phyloP scores from a whole-genome alignment of 2,329 filamentous ascomycete species.

The Hortaea sp. region DNA sequence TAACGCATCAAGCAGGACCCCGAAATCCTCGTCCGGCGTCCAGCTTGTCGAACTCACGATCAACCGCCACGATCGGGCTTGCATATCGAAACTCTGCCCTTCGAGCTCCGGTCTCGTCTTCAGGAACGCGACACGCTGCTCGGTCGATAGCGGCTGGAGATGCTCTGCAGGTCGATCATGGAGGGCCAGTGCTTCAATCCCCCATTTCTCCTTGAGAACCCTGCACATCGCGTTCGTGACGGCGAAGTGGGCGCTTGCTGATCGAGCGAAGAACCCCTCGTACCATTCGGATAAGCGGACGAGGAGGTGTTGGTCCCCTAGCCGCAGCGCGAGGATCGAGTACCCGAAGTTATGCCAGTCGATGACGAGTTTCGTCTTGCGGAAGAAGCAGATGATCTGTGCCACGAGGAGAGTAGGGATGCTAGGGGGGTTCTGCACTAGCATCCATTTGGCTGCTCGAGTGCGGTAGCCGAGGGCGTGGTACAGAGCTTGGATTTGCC shows the following conservation, averaged over 20 bases:
- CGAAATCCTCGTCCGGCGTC: constrained; percentile 95
- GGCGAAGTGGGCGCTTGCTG: constrained; percentile 66
- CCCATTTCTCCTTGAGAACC: constrained; percentile 59
- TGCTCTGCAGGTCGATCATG: constrained; percentile 79
- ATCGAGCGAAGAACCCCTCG: constrained; percentile 60
- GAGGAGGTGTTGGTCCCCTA: constrained; percentile 58
- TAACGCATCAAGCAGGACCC: constrained; percentile 72
- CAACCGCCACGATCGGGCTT: constrained; percentile 45
- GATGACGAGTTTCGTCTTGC: constrained; percentile 73
- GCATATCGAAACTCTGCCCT: constrained; percentile 42
- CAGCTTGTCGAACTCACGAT: constrained; percentile 92
- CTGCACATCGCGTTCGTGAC: constrained; percentile 83
- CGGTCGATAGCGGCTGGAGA: constrained; percentile 58
- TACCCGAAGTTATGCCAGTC: constrained; percentile 99
- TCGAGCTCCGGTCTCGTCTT: constrained; percentile 54
- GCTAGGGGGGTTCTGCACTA: constrained; percentile 88
- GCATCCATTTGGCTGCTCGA: constrained; percentile 68
- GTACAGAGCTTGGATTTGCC: constrained; percentile 67
- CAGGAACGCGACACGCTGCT: constrained; percentile 51
- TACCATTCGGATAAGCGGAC: constrained; percentile 68
- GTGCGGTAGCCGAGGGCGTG: constrained; percentile 62
- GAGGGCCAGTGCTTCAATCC: constrained; percentile 54
- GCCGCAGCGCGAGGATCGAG: constrained; percentile 68
- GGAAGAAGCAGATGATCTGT: constrained; percentile 59
- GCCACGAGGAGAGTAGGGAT: constrained; percentile 81